A percentile compares a stretch with the other conserved stretches of the same genome.
Evolutionary conservation across 179 eudicot genomes (phyloP).

Genomic region (Patellifolia procumbens): DNA sequence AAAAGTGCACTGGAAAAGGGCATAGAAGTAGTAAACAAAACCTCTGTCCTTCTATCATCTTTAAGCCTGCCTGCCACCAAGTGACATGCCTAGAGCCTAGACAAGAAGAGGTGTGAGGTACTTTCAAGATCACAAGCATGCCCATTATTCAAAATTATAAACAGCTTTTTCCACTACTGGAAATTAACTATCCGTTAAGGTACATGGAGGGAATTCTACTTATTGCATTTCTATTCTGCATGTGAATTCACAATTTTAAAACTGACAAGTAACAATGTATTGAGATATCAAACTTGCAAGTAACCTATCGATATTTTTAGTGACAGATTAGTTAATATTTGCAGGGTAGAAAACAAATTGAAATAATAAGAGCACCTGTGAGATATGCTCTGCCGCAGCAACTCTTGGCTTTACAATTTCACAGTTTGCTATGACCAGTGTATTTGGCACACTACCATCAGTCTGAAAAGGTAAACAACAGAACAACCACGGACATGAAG

Average conservation of each 20-base stretch:
- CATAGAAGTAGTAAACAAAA: neutral
- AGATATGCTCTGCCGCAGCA: slow-evolving; percentile 98
- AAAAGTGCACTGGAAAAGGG: neutral
- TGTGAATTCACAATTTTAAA: too few species aligned
- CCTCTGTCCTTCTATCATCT: neutral
- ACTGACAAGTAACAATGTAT: neutral
- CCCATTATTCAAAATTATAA: neutral
- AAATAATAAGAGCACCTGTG: slow-evolving; percentile 57
- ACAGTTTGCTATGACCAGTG: slow-evolving; percentile 95
- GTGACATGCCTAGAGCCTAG: too few species aligned
- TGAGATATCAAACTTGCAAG: neutral
- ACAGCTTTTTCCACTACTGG: neutral
- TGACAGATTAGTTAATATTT: neutral
- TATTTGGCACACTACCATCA: slow-evolving; percentile 96
- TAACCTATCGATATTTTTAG: neutral
- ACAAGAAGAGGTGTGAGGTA: too few species aligned
- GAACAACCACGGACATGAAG: neutral
- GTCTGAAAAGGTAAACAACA: slow-evolving; percentile 50
- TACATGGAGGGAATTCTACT: neutral
- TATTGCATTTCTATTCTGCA: neutral
- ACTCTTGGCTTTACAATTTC: slow-evolving; percentile 97
- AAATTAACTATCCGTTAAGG: neutral
- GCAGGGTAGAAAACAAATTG: neutral
- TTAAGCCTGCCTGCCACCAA: too few species aligned
- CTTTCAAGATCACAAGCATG: neutral